phyloP scores from a whole-genome alignment of 305 asterid genomes.

The Fraxinus latifolia region DNA sequence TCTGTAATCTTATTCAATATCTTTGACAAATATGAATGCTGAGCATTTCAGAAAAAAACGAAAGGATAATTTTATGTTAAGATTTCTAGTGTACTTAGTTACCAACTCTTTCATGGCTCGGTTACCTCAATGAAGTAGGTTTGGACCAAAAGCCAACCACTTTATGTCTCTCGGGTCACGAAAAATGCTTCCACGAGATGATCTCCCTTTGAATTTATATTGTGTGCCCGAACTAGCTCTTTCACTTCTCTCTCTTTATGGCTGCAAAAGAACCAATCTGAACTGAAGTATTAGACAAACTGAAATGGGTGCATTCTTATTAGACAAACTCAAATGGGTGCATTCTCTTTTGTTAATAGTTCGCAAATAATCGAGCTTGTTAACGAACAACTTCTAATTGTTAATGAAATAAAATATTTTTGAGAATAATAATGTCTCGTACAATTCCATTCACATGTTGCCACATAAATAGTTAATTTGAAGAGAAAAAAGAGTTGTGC shows the following conservation, averaged over 20 bases:
- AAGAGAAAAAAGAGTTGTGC: not conserved
- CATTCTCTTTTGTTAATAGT: not conserved
- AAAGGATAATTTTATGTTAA: not conserved
- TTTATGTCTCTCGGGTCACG: not conserved
- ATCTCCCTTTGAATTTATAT: not conserved
- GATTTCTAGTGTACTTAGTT: not conserved
- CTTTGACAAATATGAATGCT: not conserved
- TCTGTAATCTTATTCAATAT: no score
- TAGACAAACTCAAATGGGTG: not conserved
- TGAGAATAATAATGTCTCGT: not conserved
- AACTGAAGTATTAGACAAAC: not conserved
- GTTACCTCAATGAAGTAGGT: not conserved
- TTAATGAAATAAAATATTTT: not conserved
- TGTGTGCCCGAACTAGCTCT: not conserved
- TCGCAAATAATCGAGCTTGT: not conserved
- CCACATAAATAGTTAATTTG: not conserved
- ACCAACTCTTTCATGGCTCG: not conserved
- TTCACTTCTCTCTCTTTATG: not conserved
- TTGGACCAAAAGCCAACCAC: not conserved
- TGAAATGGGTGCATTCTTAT: no score
- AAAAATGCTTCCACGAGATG: not conserved
- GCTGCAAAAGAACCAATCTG: not conserved
- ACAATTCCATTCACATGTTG: not conserved
- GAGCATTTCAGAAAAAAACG: not conserved
- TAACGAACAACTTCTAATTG: not conserved